These are phyloP conservation scores for Calendula officinalis DNA, from an alignment of 129 eudicot genomes.

Conservation along the genomic window DNA sequence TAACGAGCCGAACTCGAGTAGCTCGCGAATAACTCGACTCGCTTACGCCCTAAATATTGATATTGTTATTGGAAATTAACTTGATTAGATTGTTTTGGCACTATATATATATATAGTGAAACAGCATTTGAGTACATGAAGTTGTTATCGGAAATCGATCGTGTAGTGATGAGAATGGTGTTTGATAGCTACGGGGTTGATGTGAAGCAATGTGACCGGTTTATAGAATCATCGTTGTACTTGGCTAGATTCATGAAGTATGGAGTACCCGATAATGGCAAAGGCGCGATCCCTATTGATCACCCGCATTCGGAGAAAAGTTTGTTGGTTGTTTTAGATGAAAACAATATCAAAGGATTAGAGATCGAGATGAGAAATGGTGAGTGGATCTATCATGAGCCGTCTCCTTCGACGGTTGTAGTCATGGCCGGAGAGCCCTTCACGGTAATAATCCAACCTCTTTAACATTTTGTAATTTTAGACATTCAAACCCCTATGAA, in stretches of 20 bases:
- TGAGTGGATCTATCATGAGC: slow-evolving; percentile 34
- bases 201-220: background rate
- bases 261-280: slow-evolving; percentile 8
- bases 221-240: background rate
- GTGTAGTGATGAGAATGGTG: slow-evolving; percentile 30
- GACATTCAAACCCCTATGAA: too few relatives aligned
- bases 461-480: too few relatives aligned
- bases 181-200: slow-evolving; percentile 33
- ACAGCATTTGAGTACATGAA: slow-evolving; percentile 28
- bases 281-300: slow-evolving; percentile 3
- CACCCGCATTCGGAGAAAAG: slow-evolving; percentile 28
- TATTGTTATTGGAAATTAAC: background rate
- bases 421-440: slow-evolving; percentile 40
- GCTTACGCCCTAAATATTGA: too few relatives aligned
- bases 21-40: too few relatives aligned
- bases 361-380: slow-evolving; percentile 37
- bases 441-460: slow-evolving; percentile 15
- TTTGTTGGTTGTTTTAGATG: slow-evolving; percentile 31
- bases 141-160: slow-evolving; percentile 22
- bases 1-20: too few relatives aligned
- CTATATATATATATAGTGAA: slow-evolving; percentile 13
- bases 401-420: slow-evolving; percentile 30
- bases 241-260: slow-evolving; percentile 36
- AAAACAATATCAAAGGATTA: slow-evolving; percentile 33
- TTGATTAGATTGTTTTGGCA: background rate